Conservation (phyloP, 768 basidiomycete species). For the Lentinula aciculospora region DNA sequence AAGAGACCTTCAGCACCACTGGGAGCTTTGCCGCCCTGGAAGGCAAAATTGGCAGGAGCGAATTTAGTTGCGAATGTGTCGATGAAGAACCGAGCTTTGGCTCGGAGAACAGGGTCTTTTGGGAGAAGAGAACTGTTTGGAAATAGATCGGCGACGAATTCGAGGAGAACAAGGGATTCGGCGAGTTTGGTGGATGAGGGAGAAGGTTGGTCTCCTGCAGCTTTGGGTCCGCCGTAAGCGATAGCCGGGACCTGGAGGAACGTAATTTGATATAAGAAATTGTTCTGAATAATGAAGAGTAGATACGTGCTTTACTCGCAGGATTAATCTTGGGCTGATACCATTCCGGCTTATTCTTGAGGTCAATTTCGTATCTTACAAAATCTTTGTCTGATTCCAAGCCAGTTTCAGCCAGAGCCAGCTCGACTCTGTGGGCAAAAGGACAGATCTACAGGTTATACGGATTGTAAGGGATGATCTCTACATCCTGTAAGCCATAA, state of each 20-base stretch:
- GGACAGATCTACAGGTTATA: background rate
- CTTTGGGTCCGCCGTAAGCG: conserved; percentile 55
- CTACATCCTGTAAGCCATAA: too few relatives aligned
- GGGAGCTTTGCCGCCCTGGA: conserved; percentile 30
- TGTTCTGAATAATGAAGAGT: background rate
- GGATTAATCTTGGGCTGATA: conserved; percentile 6
- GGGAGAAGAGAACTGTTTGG: conserved; percentile 41
- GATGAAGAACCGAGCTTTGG: conserved; percentile 59
- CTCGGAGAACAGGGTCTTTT: conserved; percentile 47
- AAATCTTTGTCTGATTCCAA: background rate
- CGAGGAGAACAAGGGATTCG: conserved; percentile 61
- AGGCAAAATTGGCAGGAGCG: conserved; percentile 27
- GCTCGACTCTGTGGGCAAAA: conserved; percentile 5
- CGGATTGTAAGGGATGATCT: background rate
- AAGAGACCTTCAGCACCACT: conserved; percentile 29
- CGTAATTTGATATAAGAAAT: background rate
- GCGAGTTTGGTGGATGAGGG: conserved; percentile 55
- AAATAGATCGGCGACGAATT: conserved; percentile 61
- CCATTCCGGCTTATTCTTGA: conserved; percentile 7
- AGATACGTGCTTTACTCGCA: background rate
- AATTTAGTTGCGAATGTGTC: conserved; percentile 47
- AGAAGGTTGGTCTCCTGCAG: conserved; percentile 50
- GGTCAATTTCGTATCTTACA: conserved; percentile 4
- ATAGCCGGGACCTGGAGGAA: conserved; percentile 47
- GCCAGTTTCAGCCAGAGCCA: conserved; percentile 5